These are phyloP conservation scores for Lepidium africanum DNA, from an alignment of 345 rosid genomes.

Conservation along the genomic window DNA sequence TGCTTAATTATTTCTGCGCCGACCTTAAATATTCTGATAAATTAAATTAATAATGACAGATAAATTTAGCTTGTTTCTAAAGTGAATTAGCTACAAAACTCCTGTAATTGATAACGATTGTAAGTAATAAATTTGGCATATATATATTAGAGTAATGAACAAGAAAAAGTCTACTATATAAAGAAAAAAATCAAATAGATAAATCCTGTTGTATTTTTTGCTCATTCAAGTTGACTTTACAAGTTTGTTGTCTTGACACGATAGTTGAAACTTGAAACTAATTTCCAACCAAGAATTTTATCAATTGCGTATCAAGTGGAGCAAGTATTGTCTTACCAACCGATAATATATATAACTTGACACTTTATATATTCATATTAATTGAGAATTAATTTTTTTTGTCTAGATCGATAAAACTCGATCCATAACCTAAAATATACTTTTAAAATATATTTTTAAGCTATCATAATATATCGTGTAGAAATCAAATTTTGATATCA, in stretches of 20 bases:
- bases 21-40: not conserved
- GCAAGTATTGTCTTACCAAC: not conserved
- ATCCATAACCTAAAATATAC: too few relatives aligned
- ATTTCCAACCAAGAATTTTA: not conserved
- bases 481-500: too few relatives aligned
- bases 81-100: not conserved
- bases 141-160: not conserved
- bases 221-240: not conserved
- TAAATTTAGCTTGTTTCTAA: slow-evolving; percentile 7
- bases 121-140: not conserved
- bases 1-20: not conserved
- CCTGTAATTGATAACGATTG: not conserved
- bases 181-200: not conserved
- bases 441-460: too few relatives aligned
- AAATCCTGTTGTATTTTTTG: not conserved
- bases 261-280: not conserved
- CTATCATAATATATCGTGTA: too few relatives aligned
- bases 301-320: not conserved
- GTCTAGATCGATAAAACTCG: too few relatives aligned
- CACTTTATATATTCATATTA: too few relatives aligned
- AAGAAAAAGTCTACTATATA: not conserved
- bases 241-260: not conserved
- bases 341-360: too few relatives aligned
- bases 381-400: too few relatives aligned
- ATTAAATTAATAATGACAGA: not conserved